Base-by-base conservation (phyloP, 2,329 filamentous ascomycete species). In the Zelopaecilomyces penicillatus region DNA sequence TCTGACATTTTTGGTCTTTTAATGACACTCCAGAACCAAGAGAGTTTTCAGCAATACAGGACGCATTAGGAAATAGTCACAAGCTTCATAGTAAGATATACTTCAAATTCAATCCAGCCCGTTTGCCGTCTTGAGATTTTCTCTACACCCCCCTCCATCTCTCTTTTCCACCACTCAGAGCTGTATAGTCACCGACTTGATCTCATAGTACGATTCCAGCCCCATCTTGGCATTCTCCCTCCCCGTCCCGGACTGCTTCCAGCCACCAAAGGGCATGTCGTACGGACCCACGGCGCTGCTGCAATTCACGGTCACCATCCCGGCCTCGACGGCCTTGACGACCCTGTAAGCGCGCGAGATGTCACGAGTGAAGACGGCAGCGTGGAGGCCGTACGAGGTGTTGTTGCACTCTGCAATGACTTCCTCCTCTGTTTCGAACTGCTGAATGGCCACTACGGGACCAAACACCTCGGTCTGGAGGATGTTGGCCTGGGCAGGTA, bases 171-270 rank as follows among this genome's bases (percentile, higher is more conserved):
- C n/a, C 6, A 12, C 9, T 30, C 39, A 44, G n/a, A 44, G 31
- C 37, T 40, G 30, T 32, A 44, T 26, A 5, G 42, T 39, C 28
- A 44, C 45, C 4, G 61, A 57, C 54, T 67, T 66, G 32, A 59
- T 53, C 44, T 63, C 57, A 29, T 57, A 61, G 44, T 65, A 72
- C 4, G 59, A 64, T 11, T 65, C 63, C 10, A 69, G 46, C 0
- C 64, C 65, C 2, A 61, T 64, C 51, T 66, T 64, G 2, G 65
- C 66, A 3, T 68, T 47, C 48, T 77, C 74, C 10, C 73, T 60
- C 0, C 75, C 75, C 57, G 78, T 77, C 4, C 77, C 77, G 56
- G 69, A 74, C 64, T 78, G 72, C 63, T 82, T 82, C 7, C 80
- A 73, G 39, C 75, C 75, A 19, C 59, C 58, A 42, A 58, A 58